A percentile compares a stretch with the other conserved stretches of the same genome.
Evolutionary conservation across 1,139 yeast genomes (phyloP).

Genomic region (Hyphopichia pseudoburtonii): DNA sequence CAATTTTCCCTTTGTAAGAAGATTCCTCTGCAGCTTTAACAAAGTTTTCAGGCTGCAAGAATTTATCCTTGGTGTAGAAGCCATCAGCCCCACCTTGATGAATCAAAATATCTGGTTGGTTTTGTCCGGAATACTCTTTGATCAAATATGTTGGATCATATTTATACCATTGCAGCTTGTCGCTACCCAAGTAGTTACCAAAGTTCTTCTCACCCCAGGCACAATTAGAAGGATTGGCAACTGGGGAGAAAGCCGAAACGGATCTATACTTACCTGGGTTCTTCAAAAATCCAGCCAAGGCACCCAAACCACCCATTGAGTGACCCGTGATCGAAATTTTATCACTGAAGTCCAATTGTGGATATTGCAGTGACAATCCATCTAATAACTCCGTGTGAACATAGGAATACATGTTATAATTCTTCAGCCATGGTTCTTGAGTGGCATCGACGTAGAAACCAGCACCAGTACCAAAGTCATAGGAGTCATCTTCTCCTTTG

Average conservation of each 20-base stretch:
- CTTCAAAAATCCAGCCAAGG: conserved; percentile 71
- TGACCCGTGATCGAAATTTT: conserved; percentile 84
- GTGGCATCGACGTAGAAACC: conserved; percentile 92
- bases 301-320: conserved; percentile 98
- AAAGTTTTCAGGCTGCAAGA: conserved; percentile 76
- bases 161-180: conserved; percentile 58
- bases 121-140: conserved; percentile 50
- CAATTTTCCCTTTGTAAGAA: conserved; percentile 59
- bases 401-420: conserved; percentile 87
- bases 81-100: conserved; percentile 82
- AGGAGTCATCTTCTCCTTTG: conserved; percentile 78
- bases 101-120: conserved; percentile 63
- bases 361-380: conserved; percentile 45
- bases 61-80: conserved; percentile 60
- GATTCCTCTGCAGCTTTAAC: conserved; percentile 62
- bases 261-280: conserved; percentile 77
- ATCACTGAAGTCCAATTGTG: conserved; percentile 49
- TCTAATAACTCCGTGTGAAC: conserved; percentile 71
- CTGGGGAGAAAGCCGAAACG: conserved; percentile 91
- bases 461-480: conserved; percentile 95
- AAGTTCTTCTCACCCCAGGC: conserved; percentile 89
- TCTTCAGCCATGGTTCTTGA: conserved; percentile 62
- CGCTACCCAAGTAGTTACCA: conserved; percentile 69
- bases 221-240: conserved; percentile 70
- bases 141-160: conserved; percentile 84